Conservation (phyloP, 768 basidiomycete genomes). For the Lactarius psammicola region DNA sequence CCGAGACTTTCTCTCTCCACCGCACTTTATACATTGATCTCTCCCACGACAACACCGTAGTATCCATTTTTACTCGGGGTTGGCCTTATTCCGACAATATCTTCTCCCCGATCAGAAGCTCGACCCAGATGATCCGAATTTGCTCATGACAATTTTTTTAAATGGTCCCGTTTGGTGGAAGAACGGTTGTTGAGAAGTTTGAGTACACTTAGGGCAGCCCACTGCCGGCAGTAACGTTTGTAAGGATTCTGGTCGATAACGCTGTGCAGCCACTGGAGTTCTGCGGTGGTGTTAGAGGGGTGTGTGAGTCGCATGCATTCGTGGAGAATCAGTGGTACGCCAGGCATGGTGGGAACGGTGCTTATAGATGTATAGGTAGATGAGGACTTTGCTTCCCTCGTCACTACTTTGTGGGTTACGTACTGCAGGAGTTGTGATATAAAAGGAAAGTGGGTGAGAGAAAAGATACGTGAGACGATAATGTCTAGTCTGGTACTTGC, state of each 20-base stretch:
- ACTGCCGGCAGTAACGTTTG: slow-evolving; percentile 37
- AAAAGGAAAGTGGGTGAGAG: no score
- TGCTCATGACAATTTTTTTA: slow-evolving; percentile 39
- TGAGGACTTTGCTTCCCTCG: no score
- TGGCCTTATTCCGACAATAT: slow-evolving; percentile 43
- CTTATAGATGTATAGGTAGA: no score
- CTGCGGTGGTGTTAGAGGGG: slow-evolving; percentile 54
- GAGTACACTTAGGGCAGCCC: slow-evolving; percentile 39
- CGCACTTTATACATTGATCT: slow-evolving; percentile 74
- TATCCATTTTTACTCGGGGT: slow-evolving; percentile 67
- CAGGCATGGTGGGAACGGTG: slow-evolving; percentile 62
- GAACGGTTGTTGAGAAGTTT: slow-evolving; percentile 74
- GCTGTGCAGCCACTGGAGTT: slow-evolving; percentile 61
- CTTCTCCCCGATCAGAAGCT: slow-evolving; percentile 26
- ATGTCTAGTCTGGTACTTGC: no score
- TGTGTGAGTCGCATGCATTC: slow-evolving; percentile 66
- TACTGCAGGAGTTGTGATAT: no score
- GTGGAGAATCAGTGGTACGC: slow-evolving; percentile 72
- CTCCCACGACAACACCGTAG: slow-evolving; percentile 83
- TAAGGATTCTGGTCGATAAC: slow-evolving; percentile 80
- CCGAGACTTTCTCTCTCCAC: slow-evolving; percentile 68
- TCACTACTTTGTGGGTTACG: no score
- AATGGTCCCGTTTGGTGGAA: slow-evolving; percentile 72
- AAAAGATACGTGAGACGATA: no score
- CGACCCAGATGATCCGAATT: slow-evolving; percentile 31